Evolutionary conservation across 1,284 basidiomycete genomes (phyloP).

Genomic region (Marasmius sp.): DNA sequence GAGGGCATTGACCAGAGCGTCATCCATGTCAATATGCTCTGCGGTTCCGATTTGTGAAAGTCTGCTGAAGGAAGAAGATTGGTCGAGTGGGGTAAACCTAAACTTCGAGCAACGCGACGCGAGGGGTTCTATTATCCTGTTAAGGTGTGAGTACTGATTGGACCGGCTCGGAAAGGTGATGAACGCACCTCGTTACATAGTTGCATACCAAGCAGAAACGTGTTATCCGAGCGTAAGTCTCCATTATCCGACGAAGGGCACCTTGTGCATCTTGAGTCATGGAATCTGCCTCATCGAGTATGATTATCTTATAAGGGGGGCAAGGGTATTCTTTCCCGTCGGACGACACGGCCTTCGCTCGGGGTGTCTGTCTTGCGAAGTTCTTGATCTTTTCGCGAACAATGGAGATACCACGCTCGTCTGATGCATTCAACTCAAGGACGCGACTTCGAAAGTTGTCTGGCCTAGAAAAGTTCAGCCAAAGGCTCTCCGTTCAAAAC

Average conservation of each 20-base stretch:
- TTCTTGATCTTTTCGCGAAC: slow-evolving; percentile 99
- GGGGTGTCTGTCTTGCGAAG: slow-evolving; percentile 94
- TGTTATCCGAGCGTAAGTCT: slow-evolving; percentile 95
- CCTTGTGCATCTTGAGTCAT: slow-evolving; percentile 99
- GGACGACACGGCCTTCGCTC: slow-evolving; percentile 70
- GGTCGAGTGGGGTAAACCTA: slow-evolving; percentile 92
- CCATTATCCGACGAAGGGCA: slow-evolving; percentile 96
- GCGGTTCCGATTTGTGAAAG: slow-evolving; percentile 78
- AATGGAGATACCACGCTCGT: slow-evolving; percentile 95
- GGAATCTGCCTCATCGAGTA: slow-evolving; percentile 98
- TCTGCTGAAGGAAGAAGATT: slow-evolving; percentile 72
- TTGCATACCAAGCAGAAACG: slow-evolving; percentile 99
- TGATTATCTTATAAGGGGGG: slow-evolving; percentile 98
- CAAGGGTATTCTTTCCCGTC: slow-evolving; percentile 90
- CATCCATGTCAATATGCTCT: slow-evolving; percentile 53
- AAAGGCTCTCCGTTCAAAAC: not conserved
- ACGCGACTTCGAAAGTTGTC: slow-evolving; percentile 94
- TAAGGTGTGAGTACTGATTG: not conserved
- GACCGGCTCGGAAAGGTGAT: not conserved
- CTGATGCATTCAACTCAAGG: slow-evolving; percentile 98
- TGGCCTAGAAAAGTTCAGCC: slow-evolving; percentile 53
- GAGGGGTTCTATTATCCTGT: slow-evolving; percentile 97
- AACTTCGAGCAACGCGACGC: slow-evolving; percentile 99
- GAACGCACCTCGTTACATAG: slow-evolving; percentile 89
- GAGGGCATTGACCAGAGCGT: slow-evolving; percentile 66